Percentiles rank a stretch among this genome's conserved stretches.
phyloP scores from a whole-genome alignment of 306 rosid species.

The Dalbergia oliveri region DNA sequence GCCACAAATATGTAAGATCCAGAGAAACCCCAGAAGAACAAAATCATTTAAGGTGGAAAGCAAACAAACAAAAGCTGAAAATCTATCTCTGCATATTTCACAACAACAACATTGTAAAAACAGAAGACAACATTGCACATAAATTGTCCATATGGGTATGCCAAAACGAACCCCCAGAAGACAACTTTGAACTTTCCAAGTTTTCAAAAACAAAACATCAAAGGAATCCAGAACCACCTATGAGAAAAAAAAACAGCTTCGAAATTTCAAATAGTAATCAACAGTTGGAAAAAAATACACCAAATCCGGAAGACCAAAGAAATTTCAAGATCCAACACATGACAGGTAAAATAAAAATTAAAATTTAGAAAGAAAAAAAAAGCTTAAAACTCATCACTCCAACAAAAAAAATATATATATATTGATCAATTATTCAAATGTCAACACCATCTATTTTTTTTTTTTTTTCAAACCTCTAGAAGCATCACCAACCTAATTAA shows the following conservation, averaged over 20 bases:
- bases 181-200: constrained; percentile 36
- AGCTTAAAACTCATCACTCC: neutral
- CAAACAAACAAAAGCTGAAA: neutral
- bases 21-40: constrained; percentile 44
- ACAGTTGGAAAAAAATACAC: neutral
- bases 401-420: constrained; percentile 9
- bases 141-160: constrained; percentile 47
- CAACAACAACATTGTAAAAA: constrained; percentile 23
- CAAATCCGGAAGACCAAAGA: constrained; percentile 33
- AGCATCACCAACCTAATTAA: constrained; percentile 38
- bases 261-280: constrained; percentile 27
- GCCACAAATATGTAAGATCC: constrained; percentile 54
- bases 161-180: constrained; percentile 29
- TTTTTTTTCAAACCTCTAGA: neutral
- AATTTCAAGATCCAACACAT: constrained; percentile 60
- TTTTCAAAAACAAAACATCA: constrained; percentile 16
- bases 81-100: constrained; percentile 31
- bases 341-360: neutral
- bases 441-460: neutral
- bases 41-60: constrained; percentile 28
- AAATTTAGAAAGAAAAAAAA: neutral
- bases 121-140: constrained; percentile 22
- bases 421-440: constrained; percentile 14
- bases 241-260: constrained; percentile 25
- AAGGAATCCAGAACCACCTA: constrained; percentile 14